Conservation (phyloP, 352 stramenopile genomes). For the Globisporangium cylindrosporum region DNA sequence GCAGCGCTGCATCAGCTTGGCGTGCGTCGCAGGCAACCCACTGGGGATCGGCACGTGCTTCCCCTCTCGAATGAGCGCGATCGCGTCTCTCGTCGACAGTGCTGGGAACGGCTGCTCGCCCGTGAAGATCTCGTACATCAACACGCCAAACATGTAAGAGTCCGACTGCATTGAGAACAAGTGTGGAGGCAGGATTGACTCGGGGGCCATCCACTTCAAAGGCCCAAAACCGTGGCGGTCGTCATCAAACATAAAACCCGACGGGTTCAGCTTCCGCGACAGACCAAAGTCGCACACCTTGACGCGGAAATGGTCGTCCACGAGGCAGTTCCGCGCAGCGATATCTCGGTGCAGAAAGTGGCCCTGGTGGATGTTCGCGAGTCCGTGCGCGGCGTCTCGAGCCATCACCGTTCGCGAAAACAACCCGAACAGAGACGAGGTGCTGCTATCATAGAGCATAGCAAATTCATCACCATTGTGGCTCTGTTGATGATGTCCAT, state of each 20-base stretch:
- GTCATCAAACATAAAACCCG: constrained; percentile 52
- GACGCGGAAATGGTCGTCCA: constrained; percentile 58
- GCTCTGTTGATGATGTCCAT: neutral
- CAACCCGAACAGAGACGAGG: constrained; percentile 25
- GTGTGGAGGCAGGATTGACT: constrained; percentile 61
- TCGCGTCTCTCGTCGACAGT: constrained; percentile 51
- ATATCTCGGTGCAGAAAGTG: constrained; percentile 68
- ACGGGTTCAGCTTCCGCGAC: constrained; percentile 36
- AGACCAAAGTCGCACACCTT: constrained; percentile 77
- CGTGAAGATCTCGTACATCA: constrained; percentile 78
- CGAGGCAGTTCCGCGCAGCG: constrained; percentile 63
- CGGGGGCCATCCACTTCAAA: constrained; percentile 74
- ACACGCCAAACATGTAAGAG: constrained; percentile 74
- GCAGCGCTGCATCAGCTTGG: constrained; percentile 55
- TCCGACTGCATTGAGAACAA: constrained; percentile 71
- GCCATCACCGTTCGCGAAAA: constrained; percentile 70
- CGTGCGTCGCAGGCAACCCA: constrained; percentile 36
- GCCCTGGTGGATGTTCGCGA: constrained; percentile 63
- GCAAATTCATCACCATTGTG: neutral
- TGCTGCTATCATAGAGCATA: constrained; percentile 10
- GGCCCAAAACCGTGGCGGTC: constrained; percentile 55
- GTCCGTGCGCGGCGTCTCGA: constrained; percentile 57
- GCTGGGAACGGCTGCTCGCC: constrained; percentile 50
- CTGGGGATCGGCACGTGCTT: constrained; percentile 56
- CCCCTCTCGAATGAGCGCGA: constrained; percentile 59